Evolutionary conservation across 2,329 filamentous ascomycete species (phyloP).

Genomic region (Camillea tinctor): DNA sequence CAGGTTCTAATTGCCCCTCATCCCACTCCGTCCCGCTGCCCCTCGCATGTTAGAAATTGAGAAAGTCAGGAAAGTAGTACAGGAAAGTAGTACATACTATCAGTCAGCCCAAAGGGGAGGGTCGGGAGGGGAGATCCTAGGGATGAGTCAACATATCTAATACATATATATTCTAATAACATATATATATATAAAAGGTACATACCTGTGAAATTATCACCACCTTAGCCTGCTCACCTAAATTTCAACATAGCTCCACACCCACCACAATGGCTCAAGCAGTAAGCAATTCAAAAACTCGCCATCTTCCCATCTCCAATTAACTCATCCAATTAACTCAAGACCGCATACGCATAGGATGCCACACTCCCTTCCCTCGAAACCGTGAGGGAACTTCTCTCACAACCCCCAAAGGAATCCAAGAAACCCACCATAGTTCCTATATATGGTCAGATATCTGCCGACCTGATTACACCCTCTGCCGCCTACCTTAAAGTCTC

Average conservation of each 20-base stretch:
- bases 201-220: neutral
- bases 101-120: no score
- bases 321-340: neutral
- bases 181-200: neutral
- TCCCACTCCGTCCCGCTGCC: neutral
- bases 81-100: no score
- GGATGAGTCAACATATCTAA: neutral
- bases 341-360: constrained; percentile 31
- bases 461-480: constrained; percentile 92
- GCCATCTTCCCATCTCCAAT: no score
- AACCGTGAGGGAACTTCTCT: constrained; percentile 44
- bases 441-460: constrained; percentile 79
- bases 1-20: neutral
- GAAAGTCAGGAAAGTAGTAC: neutral
- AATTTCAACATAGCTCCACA: neutral
- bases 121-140: neutral
- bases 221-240: neutral
- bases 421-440: constrained; percentile 71
- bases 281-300: constrained; percentile 15
- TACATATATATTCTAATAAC: neutral
- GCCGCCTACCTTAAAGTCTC: constrained; percentile 91
- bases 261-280: constrained; percentile 25
- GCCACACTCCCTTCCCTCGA: constrained; percentile 46
- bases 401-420: constrained; percentile 33
- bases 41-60: neutral